Base-by-base conservation (phyloP, 108 stramenopile species). In the Stephanodiscus minutulus region DNA sequence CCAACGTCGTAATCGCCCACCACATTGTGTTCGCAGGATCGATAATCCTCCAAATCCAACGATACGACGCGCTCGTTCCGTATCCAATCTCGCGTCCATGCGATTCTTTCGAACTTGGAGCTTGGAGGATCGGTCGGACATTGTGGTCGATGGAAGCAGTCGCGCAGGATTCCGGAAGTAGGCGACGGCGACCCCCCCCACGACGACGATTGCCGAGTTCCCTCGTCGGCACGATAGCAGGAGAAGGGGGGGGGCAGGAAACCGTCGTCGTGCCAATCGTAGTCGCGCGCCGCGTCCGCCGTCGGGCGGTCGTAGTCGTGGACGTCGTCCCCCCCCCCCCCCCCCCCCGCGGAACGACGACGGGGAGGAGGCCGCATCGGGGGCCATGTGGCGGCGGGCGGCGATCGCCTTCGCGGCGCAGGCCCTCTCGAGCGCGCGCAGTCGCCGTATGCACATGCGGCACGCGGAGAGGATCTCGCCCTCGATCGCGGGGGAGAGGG, bases 181-280 rank as follows among this genome's bases (percentile, higher is more conserved):
- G 3, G 18, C 17, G 18, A 20, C 18, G 18, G 8, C 2, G 17
- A 20, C 20, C 3, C 2, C 2, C 3, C 17, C 20, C 3, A 4
- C 18, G 48, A 17, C 18, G 48, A 49, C 8, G 4, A 5, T 52
- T 24, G 20, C 6, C 20, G 1, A 3, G 5, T 52, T 12, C 3
- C 61, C 18, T 9, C 22, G 18, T 61, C 21, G 21, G n/a, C 48
- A 31, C 27, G 61, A 17, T 33, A 35, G 18, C 7, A 39, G 7
- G 22, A 68, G 33, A 44, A 53, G 13, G 78, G 66, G 3, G 36
- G 61, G 29, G 79, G 79, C 29, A 80, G 59, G 46, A 64, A 61
- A 0, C 79, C 79, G 73, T 80, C 79, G 48, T 80, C 79, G 56
- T 80, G 79, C 72, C 72, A 80, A 57, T 80, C 79, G 58, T 80